Conservation (phyloP, 148 eudicot species). For the Rhododendron griersonianum region DNA sequence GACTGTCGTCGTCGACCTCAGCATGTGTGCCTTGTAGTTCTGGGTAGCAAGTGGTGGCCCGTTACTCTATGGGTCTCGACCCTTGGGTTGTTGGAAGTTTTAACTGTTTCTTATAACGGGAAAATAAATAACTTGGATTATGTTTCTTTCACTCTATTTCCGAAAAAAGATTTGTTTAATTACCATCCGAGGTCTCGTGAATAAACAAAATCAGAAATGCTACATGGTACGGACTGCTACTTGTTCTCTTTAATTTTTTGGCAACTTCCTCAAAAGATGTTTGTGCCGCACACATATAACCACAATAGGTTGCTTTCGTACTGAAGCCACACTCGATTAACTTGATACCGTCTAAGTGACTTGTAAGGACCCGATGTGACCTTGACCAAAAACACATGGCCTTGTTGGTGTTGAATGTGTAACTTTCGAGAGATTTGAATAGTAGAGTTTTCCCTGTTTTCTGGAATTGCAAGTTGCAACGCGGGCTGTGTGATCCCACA, state of each 20-base stretch:
- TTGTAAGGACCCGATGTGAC: neutral
- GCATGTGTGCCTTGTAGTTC: neutral
- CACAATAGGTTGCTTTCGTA: neutral
- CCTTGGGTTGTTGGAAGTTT: neutral
- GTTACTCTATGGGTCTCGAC: neutral
- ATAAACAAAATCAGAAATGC: neutral
- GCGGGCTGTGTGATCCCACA: neutral
- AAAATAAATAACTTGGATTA: neutral
- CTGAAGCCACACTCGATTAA: neutral
- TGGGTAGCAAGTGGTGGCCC: neutral
- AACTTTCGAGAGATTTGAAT: neutral
- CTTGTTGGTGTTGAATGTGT: neutral
- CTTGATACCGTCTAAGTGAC: neutral
- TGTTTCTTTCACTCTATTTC: neutral
- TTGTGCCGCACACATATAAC: no score
- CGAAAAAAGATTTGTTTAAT: neutral
- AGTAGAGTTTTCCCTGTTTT: neutral
- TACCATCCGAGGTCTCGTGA: neutral
- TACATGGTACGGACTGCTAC: neutral
- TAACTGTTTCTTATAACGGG: neutral
- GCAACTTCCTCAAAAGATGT: no score
- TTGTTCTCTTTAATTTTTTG: neutral
- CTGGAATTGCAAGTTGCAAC: neutral
- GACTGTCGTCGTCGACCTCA: neutral
- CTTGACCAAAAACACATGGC: neutral